Base-by-base conservation (phyloP, 1,139 yeast species). In the Geotrichum reessii region DNA sequence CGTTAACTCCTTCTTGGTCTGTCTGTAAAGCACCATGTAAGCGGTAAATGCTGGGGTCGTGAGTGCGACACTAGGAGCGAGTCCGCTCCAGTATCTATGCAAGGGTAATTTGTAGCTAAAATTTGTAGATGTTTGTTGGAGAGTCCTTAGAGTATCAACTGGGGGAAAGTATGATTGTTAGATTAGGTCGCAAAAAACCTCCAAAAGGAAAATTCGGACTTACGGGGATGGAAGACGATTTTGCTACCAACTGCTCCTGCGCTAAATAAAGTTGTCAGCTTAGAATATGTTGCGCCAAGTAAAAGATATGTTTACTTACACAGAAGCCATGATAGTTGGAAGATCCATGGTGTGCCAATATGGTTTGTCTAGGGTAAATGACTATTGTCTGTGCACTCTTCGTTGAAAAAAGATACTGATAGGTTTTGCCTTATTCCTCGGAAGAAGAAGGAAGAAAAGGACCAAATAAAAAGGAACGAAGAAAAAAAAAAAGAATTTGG, bases 11-110 rank as follows among this genome's bases (percentile, higher is more conserved):
- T 66, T 62, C 62, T 76, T 76, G 50, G 73, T 65, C 61, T 76
- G 75, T 27, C 79, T 67, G 63, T 76, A 76, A 6, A 78, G 68
- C 6, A 74, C 77, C 64, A 76, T 65, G 62, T 76, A 76, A 2
- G 74, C 68, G 3, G 79, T 72, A 63, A 74, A 75, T 2, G 79
- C 79, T 1, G 79, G 79, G 1, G 78, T 74, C 31, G 76, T 72
- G 31, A 76, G 65, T 4, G 69, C 67, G n/a, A 74, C 69, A 5
- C 77, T 67, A 1, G 77, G 76, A 8, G 72, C 67, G 27, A 76
- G 65, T 0, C 79, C 79, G 17, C 76, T 66, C 74, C 77, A 76
- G 64, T 74, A 74, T 17, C 73, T 68, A 22, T 66, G 66, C n/a
- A 74, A 53, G 2, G 79, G 79, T 52, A 76, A 62, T 3, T 67